Percentiles rank a stretch among this genome's conserved stretches.
phyloP scores from a whole-genome alignment of 2,329 filamentous ascomycete genomes.

The Penicillium sclerotiorum region DNA sequence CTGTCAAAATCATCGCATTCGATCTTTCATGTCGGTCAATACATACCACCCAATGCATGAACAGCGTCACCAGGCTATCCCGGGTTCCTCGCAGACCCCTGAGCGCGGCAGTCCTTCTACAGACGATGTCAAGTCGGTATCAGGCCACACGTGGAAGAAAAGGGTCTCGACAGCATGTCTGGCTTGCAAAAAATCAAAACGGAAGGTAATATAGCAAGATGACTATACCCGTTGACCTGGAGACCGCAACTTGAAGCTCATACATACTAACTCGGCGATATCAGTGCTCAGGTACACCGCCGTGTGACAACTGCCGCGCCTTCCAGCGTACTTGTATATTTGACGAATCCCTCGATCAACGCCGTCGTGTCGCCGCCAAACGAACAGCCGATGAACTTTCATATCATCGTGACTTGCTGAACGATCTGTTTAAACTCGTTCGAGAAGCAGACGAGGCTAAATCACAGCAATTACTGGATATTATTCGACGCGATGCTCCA shows the following conservation, averaged over 20 bases:
- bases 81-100: constrained; percentile 26
- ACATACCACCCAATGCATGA: constrained; percentile 3
- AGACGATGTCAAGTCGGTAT: constrained; percentile 7
- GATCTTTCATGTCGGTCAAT: not conserved
- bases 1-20: no score
- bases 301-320: constrained; percentile 43
- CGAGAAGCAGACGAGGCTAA: constrained; percentile 35
- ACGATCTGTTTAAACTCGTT: constrained; percentile 40
- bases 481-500: constrained; percentile 39
- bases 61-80: constrained; percentile 27
- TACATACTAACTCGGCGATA: not conserved
- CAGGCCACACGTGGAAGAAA: constrained; percentile 32
- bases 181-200: constrained; percentile 45
- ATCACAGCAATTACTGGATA: constrained; percentile 32
- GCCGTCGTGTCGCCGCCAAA: constrained; percentile 44
- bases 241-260: not conserved
- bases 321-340: constrained; percentile 51
- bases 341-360: constrained; percentile 62
- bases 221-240: no score
- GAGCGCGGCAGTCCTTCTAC: constrained; percentile 15
- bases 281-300: constrained; percentile 41
- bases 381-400: constrained; percentile 43
- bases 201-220: constrained; percentile 30
- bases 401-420: constrained; percentile 43
- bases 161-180: constrained; percentile 44